Percentiles rank a stretch among this genome's conserved stretches.
Evolutionary conservation across 495 filamentous ascomycete genomes (phyloP).

Genomic region (Glonium stellatum): DNA sequence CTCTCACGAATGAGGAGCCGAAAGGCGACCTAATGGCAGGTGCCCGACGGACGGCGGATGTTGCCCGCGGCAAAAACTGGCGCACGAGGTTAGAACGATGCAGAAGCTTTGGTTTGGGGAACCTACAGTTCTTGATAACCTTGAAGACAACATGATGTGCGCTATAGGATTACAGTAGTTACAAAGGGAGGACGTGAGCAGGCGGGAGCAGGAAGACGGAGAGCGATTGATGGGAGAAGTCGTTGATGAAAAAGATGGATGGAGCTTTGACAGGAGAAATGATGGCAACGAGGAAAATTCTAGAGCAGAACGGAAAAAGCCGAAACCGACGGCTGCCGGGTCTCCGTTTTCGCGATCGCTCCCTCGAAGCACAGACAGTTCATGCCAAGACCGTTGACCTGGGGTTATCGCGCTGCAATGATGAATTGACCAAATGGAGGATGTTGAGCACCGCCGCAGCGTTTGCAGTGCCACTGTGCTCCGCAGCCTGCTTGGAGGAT

Average conservation of each 20-base stretch:
- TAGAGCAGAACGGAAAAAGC: slow-evolving; percentile 13
- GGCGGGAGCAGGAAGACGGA: not conserved
- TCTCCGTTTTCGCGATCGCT: not conserved
- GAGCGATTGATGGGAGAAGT: slow-evolving; percentile 6
- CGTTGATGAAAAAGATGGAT: slow-evolving; percentile 8
- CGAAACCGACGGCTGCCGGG: slow-evolving; percentile 8
- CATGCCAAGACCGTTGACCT: not conserved
- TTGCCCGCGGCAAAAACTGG: slow-evolving; percentile 60
- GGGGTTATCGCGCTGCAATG: not conserved
- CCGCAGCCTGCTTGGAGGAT: not conserved
- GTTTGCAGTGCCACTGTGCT: not conserved
- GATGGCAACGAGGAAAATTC: slow-evolving; percentile 15
- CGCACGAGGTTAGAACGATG: slow-evolving; percentile 20
- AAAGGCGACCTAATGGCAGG: slow-evolving; percentile 50
- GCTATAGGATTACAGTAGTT: slow-evolving; percentile 14
- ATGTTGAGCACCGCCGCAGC: no score
- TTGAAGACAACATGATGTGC: slow-evolving; percentile 56
- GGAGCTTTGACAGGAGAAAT: slow-evolving; percentile 5
- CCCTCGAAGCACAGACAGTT: no score
- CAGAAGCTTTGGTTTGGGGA: slow-evolving; percentile 22
- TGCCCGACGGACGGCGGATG: slow-evolving; percentile 48
- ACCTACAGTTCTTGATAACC: slow-evolving; percentile 67
- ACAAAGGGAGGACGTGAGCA: slow-evolving; percentile 26
- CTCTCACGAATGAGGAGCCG: slow-evolving; percentile 57
- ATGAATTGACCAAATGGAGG: not conserved